Evolutionary conservation across 2,329 filamentous ascomycete genomes (phyloP).

Genomic region (Penicillium oxalicum): DNA sequence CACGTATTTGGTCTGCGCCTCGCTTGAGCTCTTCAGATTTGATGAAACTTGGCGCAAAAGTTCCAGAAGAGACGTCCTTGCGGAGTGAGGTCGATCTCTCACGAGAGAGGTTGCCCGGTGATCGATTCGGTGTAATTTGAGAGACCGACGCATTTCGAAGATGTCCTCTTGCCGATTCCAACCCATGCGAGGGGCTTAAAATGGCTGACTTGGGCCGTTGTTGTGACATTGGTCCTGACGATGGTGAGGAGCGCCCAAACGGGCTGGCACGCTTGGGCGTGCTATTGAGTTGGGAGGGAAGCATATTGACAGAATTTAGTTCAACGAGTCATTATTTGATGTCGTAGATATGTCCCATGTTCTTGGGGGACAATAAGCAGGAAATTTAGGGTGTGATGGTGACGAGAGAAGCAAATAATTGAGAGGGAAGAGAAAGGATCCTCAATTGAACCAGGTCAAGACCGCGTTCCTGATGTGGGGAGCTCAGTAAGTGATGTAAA

Average conservation of each 20-base stretch:
- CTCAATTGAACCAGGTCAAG: constrained; percentile 1
- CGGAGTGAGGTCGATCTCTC: constrained; percentile 59
- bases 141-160: constrained; percentile 64
- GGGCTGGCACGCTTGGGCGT: constrained; percentile 74
- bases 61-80: constrained; percentile 62
- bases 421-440: constrained; percentile 1
- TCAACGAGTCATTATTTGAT: constrained; percentile 28
- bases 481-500: constrained; percentile 8
- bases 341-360: constrained; percentile 14
- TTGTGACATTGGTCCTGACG: constrained; percentile 49
- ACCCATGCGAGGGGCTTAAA: constrained; percentile 53
- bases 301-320: constrained; percentile 37
- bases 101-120: constrained; percentile 37
- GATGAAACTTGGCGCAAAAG: constrained; percentile 95
- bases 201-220: constrained; percentile 68
- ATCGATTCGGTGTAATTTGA: constrained; percentile 46
- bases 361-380: constrained; percentile 4
- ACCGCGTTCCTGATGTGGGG: constrained; percentile 8
- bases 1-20: constrained; percentile 51
- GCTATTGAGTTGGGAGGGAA: constrained; percentile 53
- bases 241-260: constrained; percentile 63
- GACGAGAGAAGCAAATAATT: background rate
- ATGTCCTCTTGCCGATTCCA: constrained; percentile 49
- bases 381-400: background rate
- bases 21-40: constrained; percentile 71